These are phyloP conservation scores for Globisporangium orthogonon DNA, from an alignment of 352 stramenopile species.

Conservation along the genomic window DNA sequence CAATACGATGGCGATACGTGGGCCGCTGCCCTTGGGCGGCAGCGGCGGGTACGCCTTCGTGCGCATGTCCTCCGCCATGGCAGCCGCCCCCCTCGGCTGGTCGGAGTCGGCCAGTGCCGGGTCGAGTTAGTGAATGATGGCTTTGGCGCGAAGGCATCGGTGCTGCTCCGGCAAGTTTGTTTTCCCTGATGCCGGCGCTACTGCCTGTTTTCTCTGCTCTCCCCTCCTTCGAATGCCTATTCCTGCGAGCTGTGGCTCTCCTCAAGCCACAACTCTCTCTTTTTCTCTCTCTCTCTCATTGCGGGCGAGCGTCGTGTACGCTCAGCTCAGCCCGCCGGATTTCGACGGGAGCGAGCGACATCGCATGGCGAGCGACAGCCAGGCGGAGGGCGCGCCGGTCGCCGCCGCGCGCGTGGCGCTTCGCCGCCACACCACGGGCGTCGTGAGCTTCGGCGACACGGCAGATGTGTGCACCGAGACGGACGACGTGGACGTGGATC, in stretches of 20 bases:
- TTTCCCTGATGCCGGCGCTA: too few species aligned
- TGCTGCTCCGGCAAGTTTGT: too few species aligned
- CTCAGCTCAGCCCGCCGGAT: constrained; percentile 4
- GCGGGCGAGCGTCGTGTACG: neutral
- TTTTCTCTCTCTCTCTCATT: neutral
- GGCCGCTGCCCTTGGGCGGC: constrained; percentile 21
- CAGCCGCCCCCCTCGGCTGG: too few species aligned
- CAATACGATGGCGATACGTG: constrained; percentile 39
- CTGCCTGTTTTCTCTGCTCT: too few species aligned
- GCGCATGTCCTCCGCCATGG: constrained; percentile 38
- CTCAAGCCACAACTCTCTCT: neutral
- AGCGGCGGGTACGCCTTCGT: constrained; percentile 57
- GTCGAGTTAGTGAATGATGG: too few species aligned
- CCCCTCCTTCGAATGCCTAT: too few species aligned
- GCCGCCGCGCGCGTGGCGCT: constrained; percentile 38
- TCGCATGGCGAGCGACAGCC: constrained; percentile 4
- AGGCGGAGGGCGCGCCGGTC: constrained; percentile 14
- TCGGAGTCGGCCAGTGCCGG: too few species aligned
- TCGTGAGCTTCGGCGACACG: constrained; percentile 75
- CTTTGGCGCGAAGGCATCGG: too few species aligned
- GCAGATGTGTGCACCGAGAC: constrained; percentile 74
- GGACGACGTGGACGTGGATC: constrained; percentile 67
- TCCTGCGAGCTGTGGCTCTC: neutral
- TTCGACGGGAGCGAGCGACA: constrained; percentile 2
- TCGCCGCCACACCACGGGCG: constrained; percentile 73